phyloP scores from a whole-genome alignment of 2,329 filamentous ascomycete species.

The Rutstroemia sp. region DNA sequence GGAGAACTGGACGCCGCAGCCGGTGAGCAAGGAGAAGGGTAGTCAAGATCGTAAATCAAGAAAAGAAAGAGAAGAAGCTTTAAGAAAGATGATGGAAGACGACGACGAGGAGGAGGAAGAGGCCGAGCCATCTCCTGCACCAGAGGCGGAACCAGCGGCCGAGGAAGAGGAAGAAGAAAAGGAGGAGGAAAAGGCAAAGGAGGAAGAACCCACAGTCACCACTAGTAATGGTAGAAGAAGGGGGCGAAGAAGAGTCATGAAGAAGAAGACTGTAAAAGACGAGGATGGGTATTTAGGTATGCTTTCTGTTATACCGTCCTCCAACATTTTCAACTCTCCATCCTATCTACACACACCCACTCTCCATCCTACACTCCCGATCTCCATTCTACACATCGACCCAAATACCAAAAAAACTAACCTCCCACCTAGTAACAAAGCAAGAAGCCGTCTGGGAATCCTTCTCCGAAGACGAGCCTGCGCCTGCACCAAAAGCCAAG shows the following conservation, averaged over 20 bases:
- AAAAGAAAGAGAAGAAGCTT: slow-evolving; percentile 56
- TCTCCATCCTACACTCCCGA: no score
- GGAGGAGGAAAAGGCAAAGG: slow-evolving; percentile 34
- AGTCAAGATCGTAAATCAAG: slow-evolving; percentile 36
- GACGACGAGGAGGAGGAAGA: slow-evolving; percentile 49
- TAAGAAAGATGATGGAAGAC: slow-evolving; percentile 71
- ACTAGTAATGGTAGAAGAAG: slow-evolving; percentile 59
- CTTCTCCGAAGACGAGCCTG: slow-evolving; percentile 81
- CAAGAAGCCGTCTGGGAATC: slow-evolving; percentile 85
- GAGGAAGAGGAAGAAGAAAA: slow-evolving; percentile 32
- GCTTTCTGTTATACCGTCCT: slow-evolving; percentile 25
- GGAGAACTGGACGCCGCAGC: slow-evolving; percentile 32
- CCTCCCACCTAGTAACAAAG: slow-evolving; percentile 58
- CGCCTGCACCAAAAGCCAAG: slow-evolving; percentile 45
- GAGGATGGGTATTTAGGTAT: slow-evolving; percentile 84
- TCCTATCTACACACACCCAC: no score
- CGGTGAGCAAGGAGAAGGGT: slow-evolving; percentile 26
- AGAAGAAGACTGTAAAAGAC: slow-evolving; percentile 80
- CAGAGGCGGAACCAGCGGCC: slow-evolving; percentile 11
- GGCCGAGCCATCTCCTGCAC: slow-evolving; percentile 18
- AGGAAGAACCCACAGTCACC: slow-evolving; percentile 38
- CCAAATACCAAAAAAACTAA: background rate
- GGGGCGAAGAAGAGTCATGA: slow-evolving; percentile 73
- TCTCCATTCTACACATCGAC: background rate
- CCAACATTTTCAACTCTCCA: background rate